These are phyloP conservation scores for Eremochloa ophiuroides DNA, from an alignment of 176 grass and related monocot genomes.

Conservation along the genomic window DNA sequence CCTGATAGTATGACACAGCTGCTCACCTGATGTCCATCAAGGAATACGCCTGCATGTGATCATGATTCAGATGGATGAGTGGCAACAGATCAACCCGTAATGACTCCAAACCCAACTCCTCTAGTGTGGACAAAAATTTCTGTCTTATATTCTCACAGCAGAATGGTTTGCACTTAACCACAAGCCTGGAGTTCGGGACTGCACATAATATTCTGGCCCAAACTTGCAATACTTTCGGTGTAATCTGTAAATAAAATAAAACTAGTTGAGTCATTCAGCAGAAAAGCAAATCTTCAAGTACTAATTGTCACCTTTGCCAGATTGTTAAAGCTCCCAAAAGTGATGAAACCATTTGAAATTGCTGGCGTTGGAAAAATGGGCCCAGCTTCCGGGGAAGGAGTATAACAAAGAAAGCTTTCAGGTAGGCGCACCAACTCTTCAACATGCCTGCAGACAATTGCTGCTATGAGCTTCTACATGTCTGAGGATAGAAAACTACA, in stretches of 20 bases:
- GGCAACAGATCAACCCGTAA: conserved; percentile 88
- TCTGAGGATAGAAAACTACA: not conserved
- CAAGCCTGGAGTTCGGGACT: conserved; percentile 86
- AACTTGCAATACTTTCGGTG: conserved; percentile 88
- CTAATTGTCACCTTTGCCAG: conserved; percentile 79
- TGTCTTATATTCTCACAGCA: conserved; percentile 89
- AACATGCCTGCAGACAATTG: conserved; percentile 61
- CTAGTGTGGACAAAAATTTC: conserved; percentile 79
- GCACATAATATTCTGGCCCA: conserved; percentile 91
- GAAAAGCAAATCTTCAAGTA: conserved; percentile 1
- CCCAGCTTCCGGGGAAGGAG: conserved; percentile 95
- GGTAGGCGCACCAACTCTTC: conserved; percentile 92
- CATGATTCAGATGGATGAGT: conserved; percentile 96
- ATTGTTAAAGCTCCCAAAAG: conserved; percentile 99
- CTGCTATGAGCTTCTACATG: conserved; percentile 22
- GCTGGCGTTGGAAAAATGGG: conserved; percentile 79
- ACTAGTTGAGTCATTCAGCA: conserved; percentile 5
- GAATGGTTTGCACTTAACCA: conserved; percentile 98
- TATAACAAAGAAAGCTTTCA: conserved; percentile 94
- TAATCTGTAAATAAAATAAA: conserved; percentile 62
- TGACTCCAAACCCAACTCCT: conserved; percentile 82
- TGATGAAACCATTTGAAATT: conserved; percentile 89
- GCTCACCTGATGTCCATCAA: conserved; percentile 94
- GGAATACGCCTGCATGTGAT: conserved; percentile 99
- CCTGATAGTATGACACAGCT: not conserved